phyloP scores from a whole-genome alignment of 1,284 basidiomycete species.

The Fomes fomentarius region DNA sequence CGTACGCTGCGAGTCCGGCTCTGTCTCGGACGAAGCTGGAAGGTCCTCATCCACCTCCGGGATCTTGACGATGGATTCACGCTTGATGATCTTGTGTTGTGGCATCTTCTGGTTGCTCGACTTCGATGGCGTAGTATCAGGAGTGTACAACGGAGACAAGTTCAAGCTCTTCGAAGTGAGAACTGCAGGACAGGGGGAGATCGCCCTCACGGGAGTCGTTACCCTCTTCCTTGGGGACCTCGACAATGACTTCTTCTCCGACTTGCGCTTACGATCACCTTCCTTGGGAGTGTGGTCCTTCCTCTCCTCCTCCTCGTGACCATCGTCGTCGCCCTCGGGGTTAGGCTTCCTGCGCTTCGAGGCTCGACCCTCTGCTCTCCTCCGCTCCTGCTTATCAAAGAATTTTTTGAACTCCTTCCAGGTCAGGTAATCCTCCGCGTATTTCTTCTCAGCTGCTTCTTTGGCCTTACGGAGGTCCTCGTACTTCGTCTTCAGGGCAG shows the following conservation, averaged over 20 bases:
- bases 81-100: neutral
- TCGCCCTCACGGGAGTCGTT: neutral
- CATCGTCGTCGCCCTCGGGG: constrained; percentile 75
- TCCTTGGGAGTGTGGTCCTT: constrained; percentile 44
- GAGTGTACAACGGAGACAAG: constrained; percentile 29
- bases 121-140: constrained; percentile 2
- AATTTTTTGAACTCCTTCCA: constrained; percentile 28
- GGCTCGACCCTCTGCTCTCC: neutral
- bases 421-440: constrained; percentile 17
- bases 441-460: constrained; percentile 20
- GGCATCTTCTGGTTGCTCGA: neutral
- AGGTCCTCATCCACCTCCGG: neutral
- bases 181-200: neutral
- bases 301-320: constrained; percentile 70
- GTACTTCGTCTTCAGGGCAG: constrained; percentile 22
- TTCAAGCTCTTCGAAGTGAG: constrained; percentile 13
- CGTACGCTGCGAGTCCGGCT: constrained; percentile 21
- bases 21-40: constrained; percentile 18
- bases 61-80: neutral
- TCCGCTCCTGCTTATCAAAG: constrained; percentile 9
- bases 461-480: constrained; percentile 25
- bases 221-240: neutral
- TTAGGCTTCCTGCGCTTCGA: constrained; percentile 19
- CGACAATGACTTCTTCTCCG: neutral
- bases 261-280: neutral